Percentiles rank a stretch among this genome's conserved stretches.
phyloP scores from a whole-genome alignment of 306 rosid genomes.

The Citrullus mucosospermus region DNA sequence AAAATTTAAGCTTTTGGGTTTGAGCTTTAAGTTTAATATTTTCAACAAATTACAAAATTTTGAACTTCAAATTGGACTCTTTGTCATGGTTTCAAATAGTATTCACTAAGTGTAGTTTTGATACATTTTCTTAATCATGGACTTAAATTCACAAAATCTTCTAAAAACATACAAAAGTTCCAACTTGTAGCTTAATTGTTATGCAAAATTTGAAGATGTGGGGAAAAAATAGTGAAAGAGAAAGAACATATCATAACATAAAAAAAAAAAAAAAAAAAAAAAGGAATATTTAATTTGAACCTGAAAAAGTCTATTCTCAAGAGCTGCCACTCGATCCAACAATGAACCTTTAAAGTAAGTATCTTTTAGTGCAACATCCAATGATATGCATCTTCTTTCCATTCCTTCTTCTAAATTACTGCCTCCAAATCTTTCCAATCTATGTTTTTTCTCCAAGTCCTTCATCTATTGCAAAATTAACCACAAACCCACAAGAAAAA shows the following conservation, averaged over 20 bases:
- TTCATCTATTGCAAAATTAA: slow-evolving; percentile 34
- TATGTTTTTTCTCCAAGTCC: slow-evolving; percentile 50
- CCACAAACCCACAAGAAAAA: not conserved
- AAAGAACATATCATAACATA: not conserved
- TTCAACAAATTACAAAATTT: too few relatives aligned
- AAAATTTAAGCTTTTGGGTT: too few relatives aligned
- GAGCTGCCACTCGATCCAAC: slow-evolving; percentile 57
- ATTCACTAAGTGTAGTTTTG: not conserved
- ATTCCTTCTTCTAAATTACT: not conserved
- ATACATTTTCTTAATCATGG: not conserved
- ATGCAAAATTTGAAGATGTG: not conserved
- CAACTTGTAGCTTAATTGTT: not conserved
- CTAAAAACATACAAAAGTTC: too few relatives aligned
- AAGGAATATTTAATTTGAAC: slow-evolving; percentile 13
- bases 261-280: too few relatives aligned
- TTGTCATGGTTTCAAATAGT: too few relatives aligned
- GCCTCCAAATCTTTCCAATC: slow-evolving; percentile 10
- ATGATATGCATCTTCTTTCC: slow-evolving; percentile 22
- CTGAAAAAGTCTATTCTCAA: slow-evolving; percentile 62
- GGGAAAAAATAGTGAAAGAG: not conserved
- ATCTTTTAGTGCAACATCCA: slow-evolving; percentile 37
- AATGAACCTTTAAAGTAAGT: slow-evolving; percentile 47
- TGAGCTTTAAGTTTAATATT: too few relatives aligned
- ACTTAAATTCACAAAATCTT: not conserved
- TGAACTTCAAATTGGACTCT: too few relatives aligned